A percentile compares a stretch with the other conserved stretches of the same genome.
Conservation (phyloP, 2,329 filamentous ascomycete species). For the Thelonectria rubi region DNA sequence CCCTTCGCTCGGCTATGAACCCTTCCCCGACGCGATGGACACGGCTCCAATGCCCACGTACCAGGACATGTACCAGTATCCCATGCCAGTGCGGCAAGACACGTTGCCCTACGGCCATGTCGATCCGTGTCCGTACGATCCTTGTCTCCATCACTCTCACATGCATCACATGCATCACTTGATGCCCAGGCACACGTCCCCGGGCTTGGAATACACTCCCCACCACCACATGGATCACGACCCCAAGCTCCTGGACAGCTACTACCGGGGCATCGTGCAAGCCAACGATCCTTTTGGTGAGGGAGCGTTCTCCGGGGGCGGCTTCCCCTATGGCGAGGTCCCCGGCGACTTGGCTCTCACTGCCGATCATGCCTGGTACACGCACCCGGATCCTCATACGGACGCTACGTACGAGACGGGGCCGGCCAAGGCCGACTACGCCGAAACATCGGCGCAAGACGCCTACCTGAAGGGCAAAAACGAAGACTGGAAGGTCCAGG, state of each 20-base stretch:
- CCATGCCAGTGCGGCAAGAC: constrained; percentile 24
- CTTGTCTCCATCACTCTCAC: constrained; percentile 18
- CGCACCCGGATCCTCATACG: constrained; percentile 29
- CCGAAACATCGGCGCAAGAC: constrained; percentile 36
- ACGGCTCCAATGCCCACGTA: constrained; percentile 22
- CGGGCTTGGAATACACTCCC: constrained; percentile 27
- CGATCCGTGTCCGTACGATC: constrained; percentile 27
- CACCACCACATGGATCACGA: constrained; percentile 19
- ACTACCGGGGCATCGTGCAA: constrained; percentile 16
- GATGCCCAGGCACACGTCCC: constrained; percentile 35
- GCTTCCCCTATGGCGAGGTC: constrained; percentile 23
- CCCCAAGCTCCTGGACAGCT: constrained; percentile 20
- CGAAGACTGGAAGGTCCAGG: constrained; percentile 49
- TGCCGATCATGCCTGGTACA: constrained; percentile 15
- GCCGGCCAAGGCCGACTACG: constrained; percentile 24
- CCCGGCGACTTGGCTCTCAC: constrained; percentile 19
- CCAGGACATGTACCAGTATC: constrained; percentile 28
- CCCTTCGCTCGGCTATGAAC: constrained; percentile 29
- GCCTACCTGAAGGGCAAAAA: constrained; percentile 46
- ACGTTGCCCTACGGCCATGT: constrained; percentile 27
- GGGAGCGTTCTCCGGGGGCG: constrained; percentile 6
- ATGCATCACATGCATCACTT: constrained; percentile 23
- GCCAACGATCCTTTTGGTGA: constrained; percentile 20
- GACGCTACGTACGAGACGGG: constrained; percentile 21
- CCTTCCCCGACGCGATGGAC: constrained; percentile 9